Base-by-base conservation (phyloP, 257 asterid species). In the Fraxinus excelsior region DNA sequence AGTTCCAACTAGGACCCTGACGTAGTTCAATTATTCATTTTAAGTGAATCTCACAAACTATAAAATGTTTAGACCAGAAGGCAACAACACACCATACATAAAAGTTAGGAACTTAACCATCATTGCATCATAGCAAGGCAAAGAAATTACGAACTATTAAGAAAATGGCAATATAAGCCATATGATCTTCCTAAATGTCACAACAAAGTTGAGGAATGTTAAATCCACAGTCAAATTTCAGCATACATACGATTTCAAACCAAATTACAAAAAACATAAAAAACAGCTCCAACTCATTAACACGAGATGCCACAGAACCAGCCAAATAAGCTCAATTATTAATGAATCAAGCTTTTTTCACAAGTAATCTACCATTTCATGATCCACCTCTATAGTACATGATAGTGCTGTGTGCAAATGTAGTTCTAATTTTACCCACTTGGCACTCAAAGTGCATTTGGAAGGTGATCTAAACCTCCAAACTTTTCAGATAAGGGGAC, bases 1-100 rank as follows among this genome's bases (percentile, higher is more conserved):
- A 74, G 94, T 90, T 83, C 99, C 99, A 86, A 96, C 97, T 81
- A 96, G 98, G 79, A 96, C 99, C 94, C 99, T 96, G 89, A 83
- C 31, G 80, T 71, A 72, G 78, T 79, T 79, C 68, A 78, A 68
- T 71, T 35, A 83, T 67, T 65, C 69, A 40, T 35, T 31, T 77
- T 53, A 65, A 75, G 64, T 67, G 19, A 66, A 74, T 26, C 60
- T 26, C 21, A 23, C 62, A 26, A 18, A 40, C 76, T 70, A 56
- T 79, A 40, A 77, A 56, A 19, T 34, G 67, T 71, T 9, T 29
- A 74, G 71, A 32, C 68, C 76, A 46, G 37, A 72, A 76, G 21
- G 19, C 34, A 62, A 25, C 68, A 62, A 62, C 31, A 25, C 31
- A 26, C 51, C 79, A 72, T 26, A 79, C 28, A 40, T 11, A 40